Evolutionary conservation across 129 eudicot species (phyloP), one percentile per base, ranked within the genome.

Genomic region (Pittosporum tobira): DNA sequence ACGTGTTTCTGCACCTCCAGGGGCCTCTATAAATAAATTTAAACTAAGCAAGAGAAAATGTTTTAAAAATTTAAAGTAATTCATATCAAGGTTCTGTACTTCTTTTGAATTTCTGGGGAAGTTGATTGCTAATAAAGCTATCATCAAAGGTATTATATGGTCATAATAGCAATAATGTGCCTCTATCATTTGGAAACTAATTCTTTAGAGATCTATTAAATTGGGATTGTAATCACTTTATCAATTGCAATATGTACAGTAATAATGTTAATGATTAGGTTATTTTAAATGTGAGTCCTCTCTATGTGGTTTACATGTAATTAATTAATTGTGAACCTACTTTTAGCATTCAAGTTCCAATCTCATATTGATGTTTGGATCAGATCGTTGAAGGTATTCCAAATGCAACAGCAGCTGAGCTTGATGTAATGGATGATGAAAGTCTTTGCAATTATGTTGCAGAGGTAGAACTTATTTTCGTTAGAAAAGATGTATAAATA

Each of bases 371-470:
- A 40, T 72, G 63, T 20, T 52, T 59, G 73, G 12, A 49, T 65
- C 75, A 93, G 99, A 72, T 79, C 26, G 37, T 55, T 37, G 76
- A 93, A 70, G 94, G 96, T 18, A 76, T 93, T 60, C 77, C 88
- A 65, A 71, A 87, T 81, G 94, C 99, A 62, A 79, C 63, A 37
- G 94, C 99, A 23, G 75, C 76, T 62, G 80, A 87, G 73, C 85
- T 93, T 58, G 94, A 93, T 60, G 79, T 80, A 51, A 68, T 52
- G 79, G 78, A 81, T 77, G 57, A 64, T 68, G 82, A 74, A 55
- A 70, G 62, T 71, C 96, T 93, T 21, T 20, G 60, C 59, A 74
- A 72, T 40, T 77, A 73, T 40, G 51, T 93, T 48, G 67, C 75
- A 31, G 87, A 87, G 95, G 97, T 88, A 51, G 43, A 45, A 42